phyloP scores from a whole-genome alignment of 2,329 filamentous ascomycete genomes.

The Zelopaecilomyces penicillatus region DNA sequence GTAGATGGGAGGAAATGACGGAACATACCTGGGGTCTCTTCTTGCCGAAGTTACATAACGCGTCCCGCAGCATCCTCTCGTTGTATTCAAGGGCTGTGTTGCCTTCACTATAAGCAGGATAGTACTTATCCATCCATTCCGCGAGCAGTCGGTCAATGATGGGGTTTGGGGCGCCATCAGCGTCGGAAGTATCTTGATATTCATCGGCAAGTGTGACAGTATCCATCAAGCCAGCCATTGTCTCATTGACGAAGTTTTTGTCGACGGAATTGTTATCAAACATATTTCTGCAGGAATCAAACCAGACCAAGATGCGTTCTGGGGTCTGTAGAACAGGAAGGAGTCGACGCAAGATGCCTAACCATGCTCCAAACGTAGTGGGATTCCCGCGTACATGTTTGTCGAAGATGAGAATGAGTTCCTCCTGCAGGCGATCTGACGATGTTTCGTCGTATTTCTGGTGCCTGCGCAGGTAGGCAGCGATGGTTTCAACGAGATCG shows the following conservation, averaged over 20 bases:
- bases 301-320: slow-evolving; percentile 61
- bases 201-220: slow-evolving; percentile 56
- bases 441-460: slow-evolving; percentile 58
- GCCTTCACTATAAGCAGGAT: slow-evolving; percentile 27
- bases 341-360: slow-evolving; percentile 56
- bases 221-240: slow-evolving; percentile 54
- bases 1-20: not conserved
- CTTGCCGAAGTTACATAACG: slow-evolving; percentile 55
- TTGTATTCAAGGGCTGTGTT: slow-evolving; percentile 33
- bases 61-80: slow-evolving; percentile 42
- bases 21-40: slow-evolving; percentile 49
- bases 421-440: slow-evolving; percentile 65
- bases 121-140: slow-evolving; percentile 47
- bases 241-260: slow-evolving; percentile 55
- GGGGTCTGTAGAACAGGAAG: slow-evolving; percentile 56
- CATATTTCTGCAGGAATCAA: slow-evolving; percentile 40
- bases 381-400: slow-evolving; percentile 51
- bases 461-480: slow-evolving; percentile 60
- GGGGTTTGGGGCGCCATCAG: slow-evolving; percentile 34
- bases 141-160: slow-evolving; percentile 49
- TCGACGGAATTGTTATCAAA: slow-evolving; percentile 48
- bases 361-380: slow-evolving; percentile 56
- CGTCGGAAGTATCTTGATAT: slow-evolving; percentile 36
- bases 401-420: slow-evolving; percentile 59
- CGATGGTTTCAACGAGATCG: slow-evolving; percentile 53